Percentiles rank a stretch among this genome's conserved stretches.
Evolutionary conservation across 2,329 filamentous ascomycete genomes (phyloP).

Genomic region (Pseudogymnoascus sp.): DNA sequence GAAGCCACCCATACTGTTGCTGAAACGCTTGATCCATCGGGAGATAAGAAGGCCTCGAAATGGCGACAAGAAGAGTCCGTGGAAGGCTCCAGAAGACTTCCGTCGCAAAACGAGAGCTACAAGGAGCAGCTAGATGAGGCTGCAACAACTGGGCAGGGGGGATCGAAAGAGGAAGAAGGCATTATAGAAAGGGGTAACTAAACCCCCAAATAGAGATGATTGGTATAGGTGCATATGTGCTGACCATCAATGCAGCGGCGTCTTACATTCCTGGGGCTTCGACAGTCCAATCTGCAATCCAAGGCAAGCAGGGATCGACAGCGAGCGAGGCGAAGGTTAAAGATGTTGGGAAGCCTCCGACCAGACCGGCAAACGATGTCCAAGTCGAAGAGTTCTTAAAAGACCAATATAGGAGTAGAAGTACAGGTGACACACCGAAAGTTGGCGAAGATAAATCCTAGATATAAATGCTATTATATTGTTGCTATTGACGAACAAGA

Average conservation of each 20-base stretch:
- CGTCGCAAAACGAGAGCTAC: slow-evolving; percentile 17
- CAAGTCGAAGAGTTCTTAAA: slow-evolving; percentile 25
- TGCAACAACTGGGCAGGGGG: slow-evolving; percentile 10
- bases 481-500: not conserved
- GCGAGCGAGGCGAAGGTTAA: slow-evolving; percentile 8
- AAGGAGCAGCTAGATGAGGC: slow-evolving; percentile 23
- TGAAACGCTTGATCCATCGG: slow-evolving; percentile 7
- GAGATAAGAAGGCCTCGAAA: slow-evolving; percentile 14
- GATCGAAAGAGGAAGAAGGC: slow-evolving; percentile 10
- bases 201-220: not conserved
- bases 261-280: slow-evolving; percentile 19
- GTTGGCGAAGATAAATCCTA: not conserved
- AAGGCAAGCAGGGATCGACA: slow-evolving; percentile 11
- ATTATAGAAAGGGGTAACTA: slow-evolving; percentile 19
- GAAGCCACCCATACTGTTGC: slow-evolving; percentile 13
- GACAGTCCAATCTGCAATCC: slow-evolving; percentile 11
- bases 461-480: too few species aligned
- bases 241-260: slow-evolving; percentile 15
- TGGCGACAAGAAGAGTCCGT: slow-evolving; percentile 12
- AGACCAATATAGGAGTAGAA: slow-evolving; percentile 22
- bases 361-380: slow-evolving; percentile 23
- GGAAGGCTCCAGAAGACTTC: slow-evolving; percentile 17
- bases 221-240: not conserved
- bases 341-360: slow-evolving; percentile 14
- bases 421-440: not conserved